These are phyloP conservation scores for Immersiporthe knoxdaviesiana DNA, from an alignment of 2,329 filamentous ascomycete species.

Conservation along the genomic window DNA sequence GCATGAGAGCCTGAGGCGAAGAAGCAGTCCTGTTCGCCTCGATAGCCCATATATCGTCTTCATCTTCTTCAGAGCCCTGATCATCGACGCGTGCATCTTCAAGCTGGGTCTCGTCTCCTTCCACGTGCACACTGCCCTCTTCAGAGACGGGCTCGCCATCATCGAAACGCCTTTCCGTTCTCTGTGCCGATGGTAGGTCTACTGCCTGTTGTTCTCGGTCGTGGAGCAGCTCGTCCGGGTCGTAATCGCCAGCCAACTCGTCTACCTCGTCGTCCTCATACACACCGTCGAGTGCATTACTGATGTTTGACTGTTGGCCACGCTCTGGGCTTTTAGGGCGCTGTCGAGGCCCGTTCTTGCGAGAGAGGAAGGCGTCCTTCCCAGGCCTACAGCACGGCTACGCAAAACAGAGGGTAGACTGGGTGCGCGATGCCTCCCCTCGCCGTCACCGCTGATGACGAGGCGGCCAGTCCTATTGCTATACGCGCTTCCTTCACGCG, in stretches of 20 bases:
- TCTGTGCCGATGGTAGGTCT: constrained; percentile 20
- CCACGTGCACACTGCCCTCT: constrained; percentile 11
- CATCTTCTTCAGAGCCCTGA: constrained; percentile 46
- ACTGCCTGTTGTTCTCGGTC: constrained; percentile 32
- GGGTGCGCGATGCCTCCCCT: constrained; percentile 13
- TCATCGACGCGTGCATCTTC: constrained; percentile 27
- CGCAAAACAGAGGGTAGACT: background rate
- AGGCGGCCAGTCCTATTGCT: constrained; percentile 20
- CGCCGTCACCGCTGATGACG: constrained; percentile 21
- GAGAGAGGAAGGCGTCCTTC: background rate
- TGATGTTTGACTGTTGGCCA: background rate
- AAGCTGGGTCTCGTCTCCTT: constrained; percentile 22
- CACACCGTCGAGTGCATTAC: constrained; percentile 31
- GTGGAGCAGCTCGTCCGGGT: constrained; percentile 26
- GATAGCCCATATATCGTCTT: constrained; percentile 59
- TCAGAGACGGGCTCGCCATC: background rate
- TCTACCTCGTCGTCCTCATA: constrained; percentile 33
- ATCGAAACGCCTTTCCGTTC: background rate
- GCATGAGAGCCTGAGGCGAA: constrained; percentile 32
- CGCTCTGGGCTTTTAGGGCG: background rate
- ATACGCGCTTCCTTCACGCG: constrained; percentile 23
- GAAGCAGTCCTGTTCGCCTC: constrained; percentile 55
- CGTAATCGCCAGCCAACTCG: constrained; percentile 25
- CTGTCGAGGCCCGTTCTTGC: too few relatives aligned
- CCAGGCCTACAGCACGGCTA: background rate